Base-by-base conservation (phyloP, 139 green algal species). In the Monoraphidium neglectum region DNA sequence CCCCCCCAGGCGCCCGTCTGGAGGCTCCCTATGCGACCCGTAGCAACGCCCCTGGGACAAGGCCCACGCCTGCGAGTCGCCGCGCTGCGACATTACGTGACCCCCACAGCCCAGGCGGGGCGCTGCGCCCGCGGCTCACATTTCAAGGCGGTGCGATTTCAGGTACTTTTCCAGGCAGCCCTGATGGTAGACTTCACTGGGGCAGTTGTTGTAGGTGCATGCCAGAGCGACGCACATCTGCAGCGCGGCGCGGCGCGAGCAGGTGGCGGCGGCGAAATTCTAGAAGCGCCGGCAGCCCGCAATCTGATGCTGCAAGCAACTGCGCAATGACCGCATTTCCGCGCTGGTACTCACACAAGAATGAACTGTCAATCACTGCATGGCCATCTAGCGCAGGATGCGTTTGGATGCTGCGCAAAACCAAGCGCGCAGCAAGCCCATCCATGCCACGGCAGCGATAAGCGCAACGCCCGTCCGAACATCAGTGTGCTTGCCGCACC, bases 81-180 rank as follows among this genome's bases (percentile, higher is more conserved):
- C n/a, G n/a, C n/a, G n/a, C n/a, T n/a, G n/a, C n/a, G n/a, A n/a
- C n/a, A n/a, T n/a, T n/a, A n/a, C n/a, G n/a, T n/a, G n/a, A n/a
- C n/a, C n/a, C n/a, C n/a, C n/a, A n/a, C n/a, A n/a, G n/a, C n/a
- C n/a, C n/a, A n/a, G n/a, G 59, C 28, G 24, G n/a, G 30, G 12
- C 32, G 15, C 28, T 35, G 43, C 16, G 53, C 5, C 4, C 4
- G n/a, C 37, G 37, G 54, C 87, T 72, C 71, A 94, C 87, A 79
- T 88, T 46, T 94, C 90, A 6, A 90, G 75, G 15, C 79, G 73
- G 35, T 92, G 86, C 33, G 75, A 85, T 53, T 91, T 93, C 3
- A 94, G 62, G 61, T 85, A 94, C 62, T 88, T 89, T 76, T 95
- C 90, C 21, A 95, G 36, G 70, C 90, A 95, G 53, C 81, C 76